Evolutionary conservation across 768 basidiomycete species (phyloP).

Genomic region (Mycena vulgaris): DNA sequence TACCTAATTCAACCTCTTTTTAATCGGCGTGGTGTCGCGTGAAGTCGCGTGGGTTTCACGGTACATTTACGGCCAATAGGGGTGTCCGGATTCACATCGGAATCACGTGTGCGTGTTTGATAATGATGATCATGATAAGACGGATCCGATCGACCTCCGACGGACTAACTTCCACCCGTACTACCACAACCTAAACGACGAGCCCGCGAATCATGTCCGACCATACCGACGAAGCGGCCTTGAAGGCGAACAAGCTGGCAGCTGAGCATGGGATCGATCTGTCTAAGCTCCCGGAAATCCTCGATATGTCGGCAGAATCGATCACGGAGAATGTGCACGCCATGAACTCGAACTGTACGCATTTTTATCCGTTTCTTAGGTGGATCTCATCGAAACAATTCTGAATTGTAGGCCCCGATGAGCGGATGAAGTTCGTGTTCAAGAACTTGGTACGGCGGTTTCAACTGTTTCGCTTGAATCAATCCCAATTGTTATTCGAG

Average conservation of each 20-base stretch:
- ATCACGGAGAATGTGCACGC: slow-evolving; percentile 60
- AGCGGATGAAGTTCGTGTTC: slow-evolving; percentile 61
- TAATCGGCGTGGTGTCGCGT: no score
- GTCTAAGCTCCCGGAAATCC: slow-evolving; percentile 56
- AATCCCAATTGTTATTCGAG: slow-evolving; percentile 2
- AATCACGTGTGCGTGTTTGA: no score
- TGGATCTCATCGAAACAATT: background rate
- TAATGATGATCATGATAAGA: no score
- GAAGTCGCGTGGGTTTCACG: background rate
- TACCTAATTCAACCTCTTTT: slow-evolving; percentile 1
- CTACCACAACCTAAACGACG: background rate
- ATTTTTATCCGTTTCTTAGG: background rate
- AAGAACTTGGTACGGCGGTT: slow-evolving; percentile 53
- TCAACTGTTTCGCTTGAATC: background rate
- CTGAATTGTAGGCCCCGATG: slow-evolving; percentile 50
- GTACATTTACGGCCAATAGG: background rate
- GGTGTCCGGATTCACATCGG: background rate
- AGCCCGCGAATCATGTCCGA: slow-evolving; percentile 13
- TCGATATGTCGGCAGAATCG: slow-evolving; percentile 58
- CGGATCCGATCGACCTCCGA: no score
- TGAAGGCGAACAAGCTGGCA: slow-evolving; percentile 49
- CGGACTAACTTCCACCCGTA: no score
- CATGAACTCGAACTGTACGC: slow-evolving; percentile 58
- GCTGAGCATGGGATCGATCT: slow-evolving; percentile 55
- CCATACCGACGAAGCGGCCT: slow-evolving; percentile 4